A percentile compares a stretch with the other conserved stretches of the same genome.
Conservation (phyloP, 2,329 filamentous ascomycete species). For the Sclerotinia subarctica region DNA sequence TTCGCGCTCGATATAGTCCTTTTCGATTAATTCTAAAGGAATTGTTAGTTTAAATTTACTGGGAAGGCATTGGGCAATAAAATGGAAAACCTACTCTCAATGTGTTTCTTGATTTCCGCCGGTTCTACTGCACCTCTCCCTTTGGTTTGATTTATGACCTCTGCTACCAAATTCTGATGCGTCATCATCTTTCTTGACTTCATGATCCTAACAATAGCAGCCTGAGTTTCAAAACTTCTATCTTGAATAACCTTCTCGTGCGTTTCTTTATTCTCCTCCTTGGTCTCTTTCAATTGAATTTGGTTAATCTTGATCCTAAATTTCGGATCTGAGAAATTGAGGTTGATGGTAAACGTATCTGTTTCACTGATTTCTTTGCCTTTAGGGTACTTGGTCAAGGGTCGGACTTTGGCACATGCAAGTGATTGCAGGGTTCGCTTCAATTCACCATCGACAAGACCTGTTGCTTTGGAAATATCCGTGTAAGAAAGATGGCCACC, state of each 20-base stretch:
- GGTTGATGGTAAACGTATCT: slow-evolving; percentile 84
- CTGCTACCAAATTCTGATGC: slow-evolving; percentile 82
- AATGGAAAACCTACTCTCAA: slow-evolving; percentile 67
- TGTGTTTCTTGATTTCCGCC: slow-evolving; percentile 90
- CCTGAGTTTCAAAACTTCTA: slow-evolving; percentile 93
- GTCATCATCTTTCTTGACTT: slow-evolving; percentile 86
- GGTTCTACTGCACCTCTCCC: slow-evolving; percentile 82
- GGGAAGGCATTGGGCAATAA: slow-evolving; percentile 15
- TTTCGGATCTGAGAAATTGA: slow-evolving; percentile 72
- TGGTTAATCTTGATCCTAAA: slow-evolving; percentile 98
- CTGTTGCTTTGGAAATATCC: slow-evolving; percentile 71
- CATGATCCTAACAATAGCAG: slow-evolving; percentile 95
- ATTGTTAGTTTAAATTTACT: slow-evolving; percentile 34
- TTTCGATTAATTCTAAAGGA: slow-evolving; percentile 68
- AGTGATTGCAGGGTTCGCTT: slow-evolving; percentile 91
- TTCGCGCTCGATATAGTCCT: slow-evolving; percentile 85
- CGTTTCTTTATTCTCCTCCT: slow-evolving; percentile 89
- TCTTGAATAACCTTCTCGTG: slow-evolving; percentile 88
- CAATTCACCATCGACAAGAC: slow-evolving; percentile 73
- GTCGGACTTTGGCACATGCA: slow-evolving; percentile 83
- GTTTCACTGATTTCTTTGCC: slow-evolving; percentile 72
- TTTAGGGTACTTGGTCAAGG: slow-evolving; percentile 81
- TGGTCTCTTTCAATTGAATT: slow-evolving; percentile 94
- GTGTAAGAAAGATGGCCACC: slow-evolving; percentile 68
- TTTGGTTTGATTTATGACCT: slow-evolving; percentile 89